These are phyloP conservation scores for Penicillium chermesinum DNA, from an alignment of 495 filamentous ascomycete genomes.

Conservation along the genomic window DNA sequence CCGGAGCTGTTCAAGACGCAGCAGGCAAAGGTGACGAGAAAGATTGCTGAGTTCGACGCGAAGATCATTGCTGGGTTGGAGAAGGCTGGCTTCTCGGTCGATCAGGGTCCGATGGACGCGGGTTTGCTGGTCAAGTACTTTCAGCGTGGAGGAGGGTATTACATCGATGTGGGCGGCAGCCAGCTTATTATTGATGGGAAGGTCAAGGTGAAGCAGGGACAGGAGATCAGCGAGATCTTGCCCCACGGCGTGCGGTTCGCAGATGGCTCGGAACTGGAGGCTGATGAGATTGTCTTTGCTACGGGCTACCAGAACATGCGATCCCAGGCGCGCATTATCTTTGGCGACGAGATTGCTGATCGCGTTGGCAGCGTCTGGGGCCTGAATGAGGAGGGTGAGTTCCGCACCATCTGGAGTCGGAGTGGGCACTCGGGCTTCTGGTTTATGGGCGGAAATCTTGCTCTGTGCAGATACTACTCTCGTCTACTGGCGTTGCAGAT, in stretches of 20 bases:
- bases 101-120: conserved; percentile 57
- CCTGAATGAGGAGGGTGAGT: conserved; percentile 71
- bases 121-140: conserved; percentile 74
- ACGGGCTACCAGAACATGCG: conserved; percentile 84
- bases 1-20: conserved; percentile 53
- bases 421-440: conserved; percentile 74
- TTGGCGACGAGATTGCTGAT: conserved; percentile 67
- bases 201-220: conserved; percentile 69
- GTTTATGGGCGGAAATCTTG: conserved; percentile 80
- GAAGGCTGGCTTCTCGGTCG: conserved; percentile 63
- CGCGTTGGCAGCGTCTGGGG: conserved; percentile 70
- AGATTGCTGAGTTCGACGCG: conserved; percentile 43
- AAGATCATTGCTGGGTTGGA: conserved; percentile 53
- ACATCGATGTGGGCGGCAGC: conserved; percentile 69
- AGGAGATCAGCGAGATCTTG: conserved; percentile 57
- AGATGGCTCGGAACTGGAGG: conserved; percentile 62
- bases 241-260: conserved; percentile 57
- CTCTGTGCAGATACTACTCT: conserved; percentile 67
- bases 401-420: conserved; percentile 63
- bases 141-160: conserved; percentile 72
- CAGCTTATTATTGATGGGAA: conserved; percentile 71
- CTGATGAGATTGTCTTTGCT: conserved; percentile 78
- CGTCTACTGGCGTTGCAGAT: conserved; percentile 71
- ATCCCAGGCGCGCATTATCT: conserved; percentile 52
- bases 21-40: conserved; percentile 48